Evolutionary conservation across 2,329 filamentous ascomycete genomes (phyloP), one percentile per base, ranked within the genome.

Genomic region (Pseudogymnoascus sp.): DNA sequence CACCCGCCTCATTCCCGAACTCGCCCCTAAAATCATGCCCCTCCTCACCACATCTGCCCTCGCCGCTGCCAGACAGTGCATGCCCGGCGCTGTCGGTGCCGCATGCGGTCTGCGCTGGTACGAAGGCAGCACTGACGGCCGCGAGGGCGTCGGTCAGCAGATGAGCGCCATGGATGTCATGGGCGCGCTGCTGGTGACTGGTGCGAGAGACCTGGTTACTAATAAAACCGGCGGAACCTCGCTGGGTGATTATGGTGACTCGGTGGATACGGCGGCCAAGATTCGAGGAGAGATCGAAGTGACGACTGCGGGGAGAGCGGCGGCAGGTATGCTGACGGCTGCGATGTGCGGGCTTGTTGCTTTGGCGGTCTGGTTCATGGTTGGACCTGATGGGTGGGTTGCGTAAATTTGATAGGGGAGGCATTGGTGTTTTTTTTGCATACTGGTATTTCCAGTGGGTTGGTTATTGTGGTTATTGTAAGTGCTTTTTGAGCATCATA

Each of bases 1-100:
- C 4, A 79, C 78, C 0, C 80, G 86, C 66, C 74, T 86, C 63
- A 84, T 82, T 0, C 84, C 84, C 0, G 85, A 79, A 67, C 82
- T 81, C 2, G 73, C 74, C 64, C 72, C 79, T 36, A 69, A 71
- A 7, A 76, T 87, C 61, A 76, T 81, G 68, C 77, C 80, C 0
- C 76, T 78, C n/a, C 72, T 88, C 2, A 73, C 76, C 37, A 74
- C 77, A 1, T 82, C 81, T 5, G 85, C 83, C 0, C 66, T 71
- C 29, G 81, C 79, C 1, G 84, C 83, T 2, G 83, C 82, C 0
- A 71, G 75, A 52, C 77, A 78, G 7, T 86, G 83, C 68, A 76
- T 74, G 1, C 82, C 79, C 18, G 79, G 78, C 29, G 64, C 65
- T 0, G 71, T 79, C 29, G 74, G 78, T 25, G 74, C 74, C 5